Percentiles rank a stretch among this genome's conserved stretches.
phyloP scores from a whole-genome alignment of 495 filamentous ascomycete species.

The Penicillium desertorum region DNA sequence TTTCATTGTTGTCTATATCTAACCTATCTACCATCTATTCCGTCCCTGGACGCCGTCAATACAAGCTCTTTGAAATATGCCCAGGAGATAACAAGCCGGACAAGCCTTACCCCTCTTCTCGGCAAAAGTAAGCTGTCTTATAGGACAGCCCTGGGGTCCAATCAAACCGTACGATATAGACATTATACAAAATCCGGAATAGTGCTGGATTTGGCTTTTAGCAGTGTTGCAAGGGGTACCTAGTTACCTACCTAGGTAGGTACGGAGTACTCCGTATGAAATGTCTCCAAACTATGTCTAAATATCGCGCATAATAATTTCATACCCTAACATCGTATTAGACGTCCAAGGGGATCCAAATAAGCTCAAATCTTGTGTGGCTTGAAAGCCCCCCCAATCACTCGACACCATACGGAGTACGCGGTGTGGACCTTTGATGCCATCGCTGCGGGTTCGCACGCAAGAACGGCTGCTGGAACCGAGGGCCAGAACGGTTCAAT shows the following conservation, averaged over 20 bases:
- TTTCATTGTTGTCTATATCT: conserved; percentile 6
- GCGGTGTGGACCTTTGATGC: conserved; percentile 14
- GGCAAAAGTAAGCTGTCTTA: neutral
- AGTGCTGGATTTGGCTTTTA: neutral
- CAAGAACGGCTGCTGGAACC: conserved; percentile 16
- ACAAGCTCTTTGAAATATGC: neutral
- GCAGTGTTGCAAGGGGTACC: neutral
- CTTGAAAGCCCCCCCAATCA: neutral
- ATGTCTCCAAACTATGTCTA: neutral
- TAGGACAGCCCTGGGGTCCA: neutral
- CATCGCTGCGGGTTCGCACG: conserved; percentile 27
- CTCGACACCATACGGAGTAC: neutral
- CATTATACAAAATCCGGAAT: no score
- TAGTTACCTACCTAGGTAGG: no score
- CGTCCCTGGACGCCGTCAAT: neutral
- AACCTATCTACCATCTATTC: neutral
- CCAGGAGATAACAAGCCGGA: neutral
- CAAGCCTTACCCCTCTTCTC: neutral
- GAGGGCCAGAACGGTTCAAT: conserved; percentile 1
- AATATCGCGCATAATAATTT: neutral
- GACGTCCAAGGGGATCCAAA: neutral
- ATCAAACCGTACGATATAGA: no score
- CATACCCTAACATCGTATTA: neutral
- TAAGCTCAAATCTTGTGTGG: conserved; percentile 13
- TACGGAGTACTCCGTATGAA: neutral